Base-by-base conservation (phyloP, 192 early-diverging fungal species). In the Backusella luteola region DNA sequence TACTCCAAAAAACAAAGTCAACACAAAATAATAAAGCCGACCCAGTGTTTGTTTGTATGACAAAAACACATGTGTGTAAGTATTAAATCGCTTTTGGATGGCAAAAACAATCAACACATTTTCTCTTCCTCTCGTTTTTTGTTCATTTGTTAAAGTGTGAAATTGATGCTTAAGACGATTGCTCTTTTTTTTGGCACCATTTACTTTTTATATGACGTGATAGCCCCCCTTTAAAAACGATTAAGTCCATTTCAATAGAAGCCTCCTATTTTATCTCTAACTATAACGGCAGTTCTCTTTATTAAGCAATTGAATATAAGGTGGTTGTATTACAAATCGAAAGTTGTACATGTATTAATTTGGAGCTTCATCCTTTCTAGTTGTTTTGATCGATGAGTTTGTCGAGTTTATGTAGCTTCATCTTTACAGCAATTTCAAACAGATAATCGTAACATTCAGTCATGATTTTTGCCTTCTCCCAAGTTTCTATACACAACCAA, bases 401-500 rank as follows among this genome's bases (percentile, higher is more conserved):
- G 21, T 97, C 95, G 38, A 99, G 76, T 7, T 96, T 96, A 73
- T 90, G 84, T 73, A 84, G 84, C 84, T 90, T 94, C 96, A 98
- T 98, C 73, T 93, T 95, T 59, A 97, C 92, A 12, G 94, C 95
- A 71, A 99, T 95, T 80, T 99, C 96, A 83, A 99, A 99, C 72
- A 99, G 84, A 83, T 99, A 99, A 78, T 99, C 97, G 80, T 97
- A 99, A 86, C 97, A 99, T 84, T 99, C 97, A 8, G 92, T 84
- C 97, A 99, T 99, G 44, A 92, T 92, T 83, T 99, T 99, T 67
- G 97, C 96, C 86, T 97, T 96, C 85, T 97, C 92, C 97, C 97
- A 98, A 17, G 86, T 88, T 88, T 94, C 92, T 90, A 77, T 23
- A 63, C 0, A 56, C 2, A 52, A 52, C 7, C 21, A 12, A 15